A percentile compares a stretch with the other conserved stretches of the same genome.
Evolutionary conservation across 164 flowering plant species (phyloP).

Genomic region (Vitis labrusca): DNA sequence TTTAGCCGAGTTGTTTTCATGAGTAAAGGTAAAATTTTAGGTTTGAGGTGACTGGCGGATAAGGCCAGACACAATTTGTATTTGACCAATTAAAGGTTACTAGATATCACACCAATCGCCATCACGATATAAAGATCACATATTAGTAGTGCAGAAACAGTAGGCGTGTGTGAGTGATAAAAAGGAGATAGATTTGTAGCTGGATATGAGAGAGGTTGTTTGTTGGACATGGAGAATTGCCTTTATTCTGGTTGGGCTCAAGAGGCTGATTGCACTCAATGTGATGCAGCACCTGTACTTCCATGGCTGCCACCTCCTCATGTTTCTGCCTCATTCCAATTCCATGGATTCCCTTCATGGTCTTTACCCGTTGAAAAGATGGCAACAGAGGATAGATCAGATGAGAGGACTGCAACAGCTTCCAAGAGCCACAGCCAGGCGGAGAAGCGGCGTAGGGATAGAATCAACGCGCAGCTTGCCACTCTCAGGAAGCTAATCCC

Average conservation of each 20-base stretch:
- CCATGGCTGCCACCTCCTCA: conserved; percentile 22
- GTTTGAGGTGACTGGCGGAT: conserved; percentile 28
- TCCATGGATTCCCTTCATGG: conserved; percentile 28
- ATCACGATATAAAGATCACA: conserved; percentile 20
- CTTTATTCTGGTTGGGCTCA: conserved; percentile 24
- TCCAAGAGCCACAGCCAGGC: conserved; percentile 79
- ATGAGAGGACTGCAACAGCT: conserved; percentile 26
- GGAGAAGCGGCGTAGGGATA: conserved; percentile 76
- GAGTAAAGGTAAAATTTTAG: too few species aligned
- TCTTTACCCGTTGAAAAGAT: conserved; percentile 19
- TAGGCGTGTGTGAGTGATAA: not conserved
- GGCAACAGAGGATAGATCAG: conserved; percentile 27
- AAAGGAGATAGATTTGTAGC: not conserved
- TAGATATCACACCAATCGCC: conserved; percentile 29
- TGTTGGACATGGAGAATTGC: conserved; percentile 29
- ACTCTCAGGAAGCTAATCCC: conserved; percentile 66
- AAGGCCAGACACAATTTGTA: conserved; percentile 27
- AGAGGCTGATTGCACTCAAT: conserved; percentile 16
- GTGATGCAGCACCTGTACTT: conserved; percentile 8
- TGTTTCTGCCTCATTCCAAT: conserved; percentile 12
- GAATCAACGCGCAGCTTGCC: conserved; percentile 70
- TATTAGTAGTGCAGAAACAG: conserved; percentile 21
- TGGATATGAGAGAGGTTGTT: not conserved
- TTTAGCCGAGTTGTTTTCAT: too few species aligned
- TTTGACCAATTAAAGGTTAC: conserved; percentile 26